Evolutionary conservation across 2,329 filamentous ascomycete genomes (phyloP).

Genomic region (Hymenoscyphus repandus): DNA sequence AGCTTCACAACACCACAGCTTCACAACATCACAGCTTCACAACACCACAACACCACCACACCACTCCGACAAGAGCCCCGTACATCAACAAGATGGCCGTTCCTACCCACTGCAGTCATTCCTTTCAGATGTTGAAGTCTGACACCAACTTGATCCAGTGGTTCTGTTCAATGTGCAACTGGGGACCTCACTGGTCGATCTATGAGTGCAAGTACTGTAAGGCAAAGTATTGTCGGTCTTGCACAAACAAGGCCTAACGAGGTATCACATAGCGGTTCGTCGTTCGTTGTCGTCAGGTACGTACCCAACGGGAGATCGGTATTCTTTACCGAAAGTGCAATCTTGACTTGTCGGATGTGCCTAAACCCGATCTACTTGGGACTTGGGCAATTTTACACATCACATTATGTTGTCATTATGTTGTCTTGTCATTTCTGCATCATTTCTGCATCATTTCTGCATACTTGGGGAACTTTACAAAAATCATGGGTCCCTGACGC

Average conservation of each 20-base stretch:
- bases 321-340: too few relatives aligned
- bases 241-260: constrained; percentile 32
- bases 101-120: constrained; percentile 53
- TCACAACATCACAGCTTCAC: not conserved
- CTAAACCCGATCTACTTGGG: too few relatives aligned
- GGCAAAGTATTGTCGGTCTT: constrained; percentile 57
- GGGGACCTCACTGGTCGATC: constrained; percentile 62
- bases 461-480: too few relatives aligned
- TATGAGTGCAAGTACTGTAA: constrained; percentile 67
- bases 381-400: too few relatives aligned
- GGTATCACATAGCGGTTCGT: not conserved
- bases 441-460: too few relatives aligned
- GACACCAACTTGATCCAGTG: constrained; percentile 61
- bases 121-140: constrained; percentile 62
- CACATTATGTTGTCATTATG: too few relatives aligned
- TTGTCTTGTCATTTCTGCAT: too few relatives aligned
- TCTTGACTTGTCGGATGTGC: too few relatives aligned
- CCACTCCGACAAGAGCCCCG: not conserved
- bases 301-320: not conserved
- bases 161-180: constrained; percentile 59
- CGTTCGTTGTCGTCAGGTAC: not conserved
- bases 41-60: not conserved
- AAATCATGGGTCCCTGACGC: too few relatives aligned
- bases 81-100: constrained; percentile 40
- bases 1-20: not conserved